These are phyloP conservation scores for Hypoxylon perforatum DNA, from an alignment of 495 filamentous ascomycete species.

Conservation along the genomic window DNA sequence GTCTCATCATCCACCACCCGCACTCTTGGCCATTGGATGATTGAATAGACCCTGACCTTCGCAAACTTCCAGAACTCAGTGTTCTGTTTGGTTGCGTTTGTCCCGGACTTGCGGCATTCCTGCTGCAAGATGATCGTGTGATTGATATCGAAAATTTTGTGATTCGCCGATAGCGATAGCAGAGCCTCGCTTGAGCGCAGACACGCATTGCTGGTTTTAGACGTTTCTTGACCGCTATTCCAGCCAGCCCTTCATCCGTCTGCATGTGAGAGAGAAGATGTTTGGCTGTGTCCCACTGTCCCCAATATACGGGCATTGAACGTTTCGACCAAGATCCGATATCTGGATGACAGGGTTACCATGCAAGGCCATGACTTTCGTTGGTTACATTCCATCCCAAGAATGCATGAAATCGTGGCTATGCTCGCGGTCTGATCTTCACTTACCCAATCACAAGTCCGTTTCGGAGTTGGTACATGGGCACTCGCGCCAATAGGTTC, in stretches of 20 bases:
- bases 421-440: constrained; percentile 42
- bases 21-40: constrained; percentile 11
- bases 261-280: constrained; percentile 32
- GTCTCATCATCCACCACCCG: constrained; percentile 10
- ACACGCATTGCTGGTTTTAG: constrained; percentile 15
- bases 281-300: constrained; percentile 22
- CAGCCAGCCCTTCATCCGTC: constrained; percentile 23
- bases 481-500: constrained; percentile 22
- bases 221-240: constrained; percentile 36
- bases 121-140: constrained; percentile 44
- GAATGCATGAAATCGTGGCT: constrained; percentile 44
- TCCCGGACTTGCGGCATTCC: constrained; percentile 41
- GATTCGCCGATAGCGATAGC: constrained; percentile 26
- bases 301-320: constrained; percentile 19
- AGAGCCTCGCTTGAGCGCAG: constrained; percentile 36
- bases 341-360: constrained; percentile 27
- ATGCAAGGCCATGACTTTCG: constrained; percentile 11
- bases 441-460: constrained; percentile 33
- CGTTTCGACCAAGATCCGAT: constrained; percentile 42
- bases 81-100: constrained; percentile 34
- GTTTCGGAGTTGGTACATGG: constrained; percentile 13
- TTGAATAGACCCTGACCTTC: constrained; percentile 16
- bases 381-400: constrained; percentile 29
- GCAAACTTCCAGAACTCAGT: constrained; percentile 8
- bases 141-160: constrained; percentile 29